Conservation (phyloP, 495 filamentous ascomycete genomes). For the Bacidia rubella region DNA sequence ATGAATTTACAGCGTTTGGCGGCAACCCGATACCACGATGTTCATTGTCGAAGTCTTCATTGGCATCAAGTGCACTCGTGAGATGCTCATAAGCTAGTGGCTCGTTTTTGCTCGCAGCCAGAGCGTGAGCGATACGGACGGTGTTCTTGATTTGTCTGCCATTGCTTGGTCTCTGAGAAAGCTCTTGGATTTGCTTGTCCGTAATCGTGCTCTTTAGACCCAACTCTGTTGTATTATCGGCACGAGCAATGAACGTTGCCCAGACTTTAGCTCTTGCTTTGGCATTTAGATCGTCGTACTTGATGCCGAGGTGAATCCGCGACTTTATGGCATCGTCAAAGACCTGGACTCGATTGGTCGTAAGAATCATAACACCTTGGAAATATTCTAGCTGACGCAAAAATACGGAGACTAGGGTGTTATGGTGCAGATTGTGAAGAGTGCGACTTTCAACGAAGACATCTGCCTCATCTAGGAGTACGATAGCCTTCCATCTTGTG, state of each 20-base stretch:
- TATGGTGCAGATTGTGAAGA: constrained; percentile 25
- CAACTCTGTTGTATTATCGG: constrained; percentile 6
- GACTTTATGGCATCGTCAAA: constrained; percentile 41
- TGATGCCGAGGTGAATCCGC: constrained; percentile 32
- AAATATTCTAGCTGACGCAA: constrained; percentile 44
- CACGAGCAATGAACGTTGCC: constrained; percentile 13
- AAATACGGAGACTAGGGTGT: constrained; percentile 38
- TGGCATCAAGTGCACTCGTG: constrained; percentile 12
- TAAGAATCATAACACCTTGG: constrained; percentile 43
- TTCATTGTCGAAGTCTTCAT: constrained; percentile 16
- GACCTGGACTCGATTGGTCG: constrained; percentile 35
- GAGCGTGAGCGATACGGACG: constrained; percentile 16
- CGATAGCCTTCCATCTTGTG: constrained; percentile 25
- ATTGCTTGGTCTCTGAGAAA: constrained; percentile 13
- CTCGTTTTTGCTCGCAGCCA: constrained; percentile 9
- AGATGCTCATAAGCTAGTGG: constrained; percentile 15
- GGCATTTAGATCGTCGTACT: constrained; percentile 14
- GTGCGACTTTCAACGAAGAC: constrained; percentile 31
- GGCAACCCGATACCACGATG: constrained; percentile 9
- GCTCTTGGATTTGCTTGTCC: constrained; percentile 5
- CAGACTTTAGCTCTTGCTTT: constrained; percentile 15
- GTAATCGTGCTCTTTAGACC: constrained; percentile 3
- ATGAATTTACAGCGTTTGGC: constrained; percentile 9
- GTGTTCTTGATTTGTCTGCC: constrained; percentile 17
- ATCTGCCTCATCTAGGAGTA: constrained; percentile 36